phyloP scores from a whole-genome alignment of 2,329 filamentous ascomycete genomes.

The Microcyclosporella mali region DNA sequence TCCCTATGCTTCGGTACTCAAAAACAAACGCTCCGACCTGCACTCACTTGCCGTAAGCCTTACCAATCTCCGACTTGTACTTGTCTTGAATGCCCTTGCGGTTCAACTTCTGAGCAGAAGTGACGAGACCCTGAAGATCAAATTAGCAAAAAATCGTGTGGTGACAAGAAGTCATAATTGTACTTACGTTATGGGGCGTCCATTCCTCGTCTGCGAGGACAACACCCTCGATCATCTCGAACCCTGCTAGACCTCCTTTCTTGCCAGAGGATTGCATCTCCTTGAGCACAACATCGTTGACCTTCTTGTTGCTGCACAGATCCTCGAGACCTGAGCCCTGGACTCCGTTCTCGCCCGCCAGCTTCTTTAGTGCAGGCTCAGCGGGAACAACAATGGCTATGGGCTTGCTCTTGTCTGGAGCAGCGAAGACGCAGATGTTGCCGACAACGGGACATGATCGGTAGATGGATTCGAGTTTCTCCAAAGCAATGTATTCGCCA shows the following conservation, averaged over 20 bases:
- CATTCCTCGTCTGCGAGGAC: constrained; percentile 80
- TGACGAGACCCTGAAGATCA: constrained; percentile 39
- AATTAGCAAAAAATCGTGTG: constrained; percentile 5
- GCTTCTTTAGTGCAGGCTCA: constrained; percentile 51
- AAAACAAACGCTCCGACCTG: no score
- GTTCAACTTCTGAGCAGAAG: constrained; percentile 50
- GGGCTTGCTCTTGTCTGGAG: constrained; percentile 66
- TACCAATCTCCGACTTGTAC: constrained; percentile 47
- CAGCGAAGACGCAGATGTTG: constrained; percentile 84
- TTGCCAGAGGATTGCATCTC: constrained; percentile 61
- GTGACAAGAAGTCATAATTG: constrained; percentile 11
- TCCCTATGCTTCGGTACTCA: no score
- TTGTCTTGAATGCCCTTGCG: constrained; percentile 45
- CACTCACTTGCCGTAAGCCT: constrained; percentile 36
- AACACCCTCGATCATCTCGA: constrained; percentile 71
- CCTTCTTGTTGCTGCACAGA: constrained; percentile 61
- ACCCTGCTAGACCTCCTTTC: constrained; percentile 59
- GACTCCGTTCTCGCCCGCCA: constrained; percentile 55
- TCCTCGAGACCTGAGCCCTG: constrained; percentile 56
- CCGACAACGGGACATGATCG: constrained; percentile 69
- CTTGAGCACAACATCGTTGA: constrained; percentile 60
- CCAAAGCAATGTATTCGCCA: constrained; percentile 93
- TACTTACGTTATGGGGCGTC: constrained; percentile 73
- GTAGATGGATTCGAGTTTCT: constrained; percentile 90
- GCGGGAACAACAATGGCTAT: constrained; percentile 70